Percentiles rank a stretch among this genome's conserved stretches.
phyloP scores from a whole-genome alignment of 2,329 filamentous ascomycete species.

The Pestalotiopsis sp. region DNA sequence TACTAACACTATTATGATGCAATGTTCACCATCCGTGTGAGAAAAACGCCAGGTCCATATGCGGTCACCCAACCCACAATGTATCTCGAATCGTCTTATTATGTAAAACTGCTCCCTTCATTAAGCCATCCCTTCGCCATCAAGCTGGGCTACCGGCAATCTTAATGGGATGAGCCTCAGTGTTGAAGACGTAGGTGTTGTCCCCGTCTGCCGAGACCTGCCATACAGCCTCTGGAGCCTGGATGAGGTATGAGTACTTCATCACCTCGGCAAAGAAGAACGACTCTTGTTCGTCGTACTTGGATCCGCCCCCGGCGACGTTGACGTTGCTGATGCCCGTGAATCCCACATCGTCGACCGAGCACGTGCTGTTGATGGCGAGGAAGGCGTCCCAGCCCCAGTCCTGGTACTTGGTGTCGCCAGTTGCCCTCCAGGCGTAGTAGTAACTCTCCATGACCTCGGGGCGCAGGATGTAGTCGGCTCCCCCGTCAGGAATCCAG shows the following conservation, averaged over 20 bases:
- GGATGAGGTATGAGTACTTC: constrained; percentile 81
- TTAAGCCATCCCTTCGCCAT: background rate
- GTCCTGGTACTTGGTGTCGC: constrained; percentile 74
- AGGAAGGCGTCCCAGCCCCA: constrained; percentile 82
- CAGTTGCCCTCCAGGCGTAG: constrained; percentile 82
- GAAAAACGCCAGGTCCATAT: background rate
- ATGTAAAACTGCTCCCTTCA: background rate
- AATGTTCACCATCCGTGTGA: background rate
- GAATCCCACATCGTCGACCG: constrained; percentile 64
- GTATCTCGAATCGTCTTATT: background rate
- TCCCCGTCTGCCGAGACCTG: constrained; percentile 46
- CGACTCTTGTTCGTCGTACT: constrained; percentile 76
- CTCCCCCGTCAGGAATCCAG: constrained; percentile 57
- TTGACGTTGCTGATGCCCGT: constrained; percentile 69
- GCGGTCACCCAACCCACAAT: background rate
- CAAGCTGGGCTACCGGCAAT: constrained; percentile 29
- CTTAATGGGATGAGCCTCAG: constrained; percentile 35
- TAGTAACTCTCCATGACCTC: constrained; percentile 86
- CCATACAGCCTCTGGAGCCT: constrained; percentile 58
- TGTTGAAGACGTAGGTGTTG: constrained; percentile 58
- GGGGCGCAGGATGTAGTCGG: constrained; percentile 70
- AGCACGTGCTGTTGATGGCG: constrained; percentile 65
- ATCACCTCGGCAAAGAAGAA: constrained; percentile 88
- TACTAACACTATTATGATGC: background rate
- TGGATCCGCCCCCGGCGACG: constrained; percentile 57